Conservation (phyloP, 495 filamentous ascomycete genomes). For the Xylaria venustula region DNA sequence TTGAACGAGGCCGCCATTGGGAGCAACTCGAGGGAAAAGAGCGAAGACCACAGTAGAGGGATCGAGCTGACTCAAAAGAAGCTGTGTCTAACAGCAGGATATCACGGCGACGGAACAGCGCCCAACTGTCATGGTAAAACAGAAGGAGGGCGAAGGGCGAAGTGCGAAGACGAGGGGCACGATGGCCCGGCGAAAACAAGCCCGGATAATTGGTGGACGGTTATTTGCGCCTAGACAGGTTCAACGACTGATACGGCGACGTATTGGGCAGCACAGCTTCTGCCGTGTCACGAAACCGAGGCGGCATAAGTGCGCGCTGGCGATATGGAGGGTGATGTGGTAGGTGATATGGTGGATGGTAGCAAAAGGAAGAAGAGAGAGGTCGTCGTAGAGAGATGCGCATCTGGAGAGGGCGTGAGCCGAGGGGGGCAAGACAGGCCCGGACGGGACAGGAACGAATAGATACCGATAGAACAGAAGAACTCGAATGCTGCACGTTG, state of each 20-base stretch:
- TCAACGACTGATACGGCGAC: conserved; percentile 15
- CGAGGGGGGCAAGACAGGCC: not conserved
- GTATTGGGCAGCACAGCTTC: conserved; percentile 21
- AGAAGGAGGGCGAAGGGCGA: not conserved
- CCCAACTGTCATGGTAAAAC: not conserved
- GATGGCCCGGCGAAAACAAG: not conserved
- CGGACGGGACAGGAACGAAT: not conserved
- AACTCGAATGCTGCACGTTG: not conserved
- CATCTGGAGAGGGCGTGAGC: not conserved
- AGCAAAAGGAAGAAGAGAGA: not conserved
- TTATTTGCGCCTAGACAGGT: conserved; percentile 1
- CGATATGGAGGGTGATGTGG: not conserved
- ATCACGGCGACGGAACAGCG: not conserved
- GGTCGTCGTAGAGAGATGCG: not conserved
- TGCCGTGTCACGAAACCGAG: conserved; percentile 24
- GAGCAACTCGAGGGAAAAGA: not conserved
- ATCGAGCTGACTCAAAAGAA: not conserved
- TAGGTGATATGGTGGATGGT: too few relatives aligned
- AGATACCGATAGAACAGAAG: not conserved
- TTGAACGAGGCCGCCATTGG: conserved; percentile 24
- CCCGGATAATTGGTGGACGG: not conserved
- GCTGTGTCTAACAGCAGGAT: not conserved
- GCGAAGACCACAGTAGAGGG: not conserved
- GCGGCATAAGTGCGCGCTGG: conserved; percentile 19
- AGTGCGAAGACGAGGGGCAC: conserved; percentile 10